Conservation (phyloP, 2,329 filamentous ascomycete species). For the Penicillium sp. region DNA sequence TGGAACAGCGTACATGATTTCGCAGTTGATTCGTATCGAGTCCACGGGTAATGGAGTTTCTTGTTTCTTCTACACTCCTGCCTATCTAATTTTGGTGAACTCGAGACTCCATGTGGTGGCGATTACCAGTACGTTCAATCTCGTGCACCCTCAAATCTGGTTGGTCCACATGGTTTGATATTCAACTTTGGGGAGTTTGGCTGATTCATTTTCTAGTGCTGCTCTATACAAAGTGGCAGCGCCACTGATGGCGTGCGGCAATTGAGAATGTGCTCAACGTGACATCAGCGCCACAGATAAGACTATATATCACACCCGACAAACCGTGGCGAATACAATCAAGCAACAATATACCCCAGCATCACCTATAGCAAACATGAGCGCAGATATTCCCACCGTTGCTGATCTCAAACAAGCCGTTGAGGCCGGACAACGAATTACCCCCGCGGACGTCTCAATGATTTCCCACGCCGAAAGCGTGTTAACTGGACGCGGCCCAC, state of each 20-base stretch:
- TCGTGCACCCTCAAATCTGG: neutral
- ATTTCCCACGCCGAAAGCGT: constrained; percentile 36
- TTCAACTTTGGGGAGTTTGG: neutral
- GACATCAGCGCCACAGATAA: constrained; percentile 24
- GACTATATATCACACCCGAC: constrained; percentile 10
- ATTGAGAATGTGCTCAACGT: constrained; percentile 23
- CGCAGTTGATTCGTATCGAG: neutral
- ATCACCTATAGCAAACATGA: constrained; percentile 9
- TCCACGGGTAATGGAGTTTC: neutral
- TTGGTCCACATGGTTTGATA: neutral
- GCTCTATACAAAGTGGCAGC: constrained; percentile 11
- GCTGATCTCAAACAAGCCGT: constrained; percentile 33
- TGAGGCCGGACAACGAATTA: constrained; percentile 35
- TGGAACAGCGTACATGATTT: neutral
- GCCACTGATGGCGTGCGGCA: constrained; percentile 21
- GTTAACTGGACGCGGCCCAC: constrained; percentile 31
- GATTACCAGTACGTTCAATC: neutral
- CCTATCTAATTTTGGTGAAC: neutral
- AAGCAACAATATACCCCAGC: neutral
- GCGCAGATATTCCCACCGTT: constrained; percentile 30
- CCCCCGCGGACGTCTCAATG: constrained; percentile 31
- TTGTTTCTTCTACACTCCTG: neutral
- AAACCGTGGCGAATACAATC: neutral
- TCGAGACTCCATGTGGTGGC: neutral
- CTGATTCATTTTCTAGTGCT: neutral